Base-by-base conservation (phyloP, 805 yeast genomes). In the Tetrapisispora phaffii region DNA sequence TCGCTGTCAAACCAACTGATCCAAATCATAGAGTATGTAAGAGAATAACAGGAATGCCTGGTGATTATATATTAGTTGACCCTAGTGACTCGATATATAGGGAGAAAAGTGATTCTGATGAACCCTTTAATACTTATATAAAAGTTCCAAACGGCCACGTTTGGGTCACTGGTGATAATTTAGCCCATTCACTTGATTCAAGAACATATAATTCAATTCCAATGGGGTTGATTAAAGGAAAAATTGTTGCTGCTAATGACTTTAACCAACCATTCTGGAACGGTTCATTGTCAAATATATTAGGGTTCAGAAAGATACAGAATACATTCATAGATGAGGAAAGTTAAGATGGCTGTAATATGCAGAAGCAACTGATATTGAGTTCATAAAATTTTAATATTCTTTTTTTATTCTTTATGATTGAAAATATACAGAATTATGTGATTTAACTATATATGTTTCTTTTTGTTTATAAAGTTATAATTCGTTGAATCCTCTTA, bases 91-190 rank as follows among this genome's bases (percentile, higher is more conserved):
- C 38, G 4, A 2, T 26, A 5, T n/a, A 16, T 1, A 21, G 16
- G 4, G 42, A 44, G 15, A 47, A 44, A n/a, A 24, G 35, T 2
- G 46, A 44, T 26, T 42, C 39, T 2, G 49, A 51, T 22, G 62
- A 59, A 4, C 51, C 55, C 17, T 63, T 60, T 41, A 50, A 66
- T 39, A 74, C 76, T 46, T 86, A 71, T 61, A 79, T 90, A 8
- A 71, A 69, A 45, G 89, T 93, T 0, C 98, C 98, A 1, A 77
- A 80, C 52, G 98, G 98, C 2, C 98, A 93, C 64, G 85, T 86
- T 40, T 93, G 97, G 97, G 82, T 89, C 3, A 87, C 97, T 0
- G 99, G 99, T 1, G 99, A 93, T 58, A 93, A 93, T 58, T 65
- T 90, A 46, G 75, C 86, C 23, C 87, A 82, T 52, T 85, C 96